Base-by-base conservation (phyloP, 2,329 filamentous ascomycete species). In the Saccharata proteae region DNA sequence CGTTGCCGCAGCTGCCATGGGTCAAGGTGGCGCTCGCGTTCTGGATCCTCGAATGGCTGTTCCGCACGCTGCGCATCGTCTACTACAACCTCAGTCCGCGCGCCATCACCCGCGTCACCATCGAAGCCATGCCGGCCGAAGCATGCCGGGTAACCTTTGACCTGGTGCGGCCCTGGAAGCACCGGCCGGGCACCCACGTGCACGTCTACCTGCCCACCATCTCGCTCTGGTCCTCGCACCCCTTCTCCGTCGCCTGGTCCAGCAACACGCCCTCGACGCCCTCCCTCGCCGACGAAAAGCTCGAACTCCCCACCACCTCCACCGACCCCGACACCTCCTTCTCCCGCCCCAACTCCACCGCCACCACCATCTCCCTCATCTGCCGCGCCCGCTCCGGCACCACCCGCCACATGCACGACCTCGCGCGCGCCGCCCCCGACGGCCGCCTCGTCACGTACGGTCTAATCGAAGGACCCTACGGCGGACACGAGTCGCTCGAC, bases 401-500 rank as follows among this genome's bases (percentile, higher is more conserved):
- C 58, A 86, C 81, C 2, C 64, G 71, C 40, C 65, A 65, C 10
- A 64, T 88, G 23, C 82, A 76, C 62, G 67, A 78, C 46, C 73
- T 71, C 44, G 80, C 79, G 4, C 61, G 70, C 27, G 64, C 66
- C n/a, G 58, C 64, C 15, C 68, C 73, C 3, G 72, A 68, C 36
- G 72, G 77, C 35, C 65, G 64, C 22, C 66, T 82, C 46, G 59
- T 64, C 14, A 77, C 77, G 5, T 71, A 58, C 20, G 80, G 77
- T 40, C 67, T 74, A 27, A 71, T 80, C 24, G 81, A 88, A 55
- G 81, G 81, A 0, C 81, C 81, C 0, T 88, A 88, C 47, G 68
- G 80, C 29, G 78, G 75, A 21, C 65, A 77, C 48, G 77, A 84
- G 50, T 65, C 62, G 41, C 66, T 86, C 49, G 67, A 76, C 38